Evolutionary conservation across 495 filamentous ascomycete genomes (phyloP), one percentile per base, ranked within the genome.

Genomic region (Achaetomiella virescens): DNA sequence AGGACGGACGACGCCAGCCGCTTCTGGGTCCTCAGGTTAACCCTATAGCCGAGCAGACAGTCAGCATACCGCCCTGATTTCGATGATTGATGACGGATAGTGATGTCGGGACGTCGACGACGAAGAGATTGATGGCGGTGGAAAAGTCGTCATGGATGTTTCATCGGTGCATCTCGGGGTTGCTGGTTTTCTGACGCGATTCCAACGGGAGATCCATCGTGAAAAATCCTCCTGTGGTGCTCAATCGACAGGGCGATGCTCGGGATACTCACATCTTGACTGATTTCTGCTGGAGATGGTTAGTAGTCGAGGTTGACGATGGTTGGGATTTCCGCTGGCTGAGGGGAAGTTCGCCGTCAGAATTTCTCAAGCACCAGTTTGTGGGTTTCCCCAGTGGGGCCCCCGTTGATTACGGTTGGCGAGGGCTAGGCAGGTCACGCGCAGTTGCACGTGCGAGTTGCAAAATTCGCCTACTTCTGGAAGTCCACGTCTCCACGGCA

Each of bases 21-120:
- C 86, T 99, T 99, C 84, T 99, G 93, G 70, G 93, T 98, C 75
- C 86, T 86, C 74, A 98, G 90, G 75, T 97, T 98, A 84, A 97
- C 91, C 95, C 93, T 98, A 73, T 14, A 58, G 50, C 47, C 42
- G 52, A 55, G 47, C 24, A 48, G 36, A 59, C 49, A 44, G 65
- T 78, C 67, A 78, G 74, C 69, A 65, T 55, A 59, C 31, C 25
- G 48, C 15, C 38, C 31, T 35, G 50, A 44, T 21, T 35, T 42
- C 37, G 38, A 42, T n/a, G n/a, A n/a, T n/a, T n/a, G n/a, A n/a
- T n/a, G n/a, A n/a, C n/a, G n/a, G n/a, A n/a, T n/a, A n/a, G n/a
- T n/a, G n/a, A n/a, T 10, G 21, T n/a, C 22, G 48, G 10, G n/a
- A 33, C 49, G 40, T 29, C 52, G n/a, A n/a, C n/a, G n/a, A n/a